Conservation (phyloP, 805 yeast species). For the Wickerhamiella domercqiae region DNA sequence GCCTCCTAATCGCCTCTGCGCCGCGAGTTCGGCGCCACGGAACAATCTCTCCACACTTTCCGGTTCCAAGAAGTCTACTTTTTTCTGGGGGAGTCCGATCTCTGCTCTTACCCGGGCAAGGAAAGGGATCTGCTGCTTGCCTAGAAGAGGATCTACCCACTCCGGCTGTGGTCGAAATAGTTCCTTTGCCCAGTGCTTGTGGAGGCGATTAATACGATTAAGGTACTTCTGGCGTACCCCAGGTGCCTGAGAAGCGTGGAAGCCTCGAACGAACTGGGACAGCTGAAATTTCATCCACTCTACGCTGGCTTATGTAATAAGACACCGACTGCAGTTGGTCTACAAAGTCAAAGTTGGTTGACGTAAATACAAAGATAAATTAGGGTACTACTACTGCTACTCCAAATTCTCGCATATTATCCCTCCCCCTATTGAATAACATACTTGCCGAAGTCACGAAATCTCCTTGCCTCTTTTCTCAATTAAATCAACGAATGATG, state of each 20-base stretch:
- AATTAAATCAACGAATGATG: too few relatives aligned
- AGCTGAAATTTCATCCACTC: background rate
- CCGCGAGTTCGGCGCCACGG: constrained; percentile 62
- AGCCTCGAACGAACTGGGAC: constrained; percentile 7
- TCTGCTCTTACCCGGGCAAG: constrained; percentile 51
- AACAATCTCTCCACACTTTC: constrained; percentile 60
- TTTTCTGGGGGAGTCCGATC: constrained; percentile 46
- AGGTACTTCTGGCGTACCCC: constrained; percentile 17
- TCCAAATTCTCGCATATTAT: too few relatives aligned
- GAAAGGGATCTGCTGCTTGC: constrained; percentile 51
- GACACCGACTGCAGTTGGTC: too few relatives aligned
- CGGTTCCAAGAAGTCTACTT: constrained; percentile 43
- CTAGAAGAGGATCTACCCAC: constrained; percentile 72
- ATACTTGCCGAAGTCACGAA: too few relatives aligned
- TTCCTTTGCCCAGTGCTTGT: constrained; percentile 21
- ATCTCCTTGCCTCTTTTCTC: too few relatives aligned
- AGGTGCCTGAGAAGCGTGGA: constrained; percentile 12
- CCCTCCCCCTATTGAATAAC: too few relatives aligned
- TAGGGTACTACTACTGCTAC: too few relatives aligned
- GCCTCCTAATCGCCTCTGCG: constrained; percentile 16
- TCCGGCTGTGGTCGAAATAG: constrained; percentile 16
- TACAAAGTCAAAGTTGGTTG: too few relatives aligned
- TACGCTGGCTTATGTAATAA: too few relatives aligned
- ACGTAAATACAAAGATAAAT: too few relatives aligned
- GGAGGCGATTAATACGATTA: constrained; percentile 17